Base-by-base conservation (phyloP, 345 rosid genomes). In the Abelmoschus esculentus region DNA sequence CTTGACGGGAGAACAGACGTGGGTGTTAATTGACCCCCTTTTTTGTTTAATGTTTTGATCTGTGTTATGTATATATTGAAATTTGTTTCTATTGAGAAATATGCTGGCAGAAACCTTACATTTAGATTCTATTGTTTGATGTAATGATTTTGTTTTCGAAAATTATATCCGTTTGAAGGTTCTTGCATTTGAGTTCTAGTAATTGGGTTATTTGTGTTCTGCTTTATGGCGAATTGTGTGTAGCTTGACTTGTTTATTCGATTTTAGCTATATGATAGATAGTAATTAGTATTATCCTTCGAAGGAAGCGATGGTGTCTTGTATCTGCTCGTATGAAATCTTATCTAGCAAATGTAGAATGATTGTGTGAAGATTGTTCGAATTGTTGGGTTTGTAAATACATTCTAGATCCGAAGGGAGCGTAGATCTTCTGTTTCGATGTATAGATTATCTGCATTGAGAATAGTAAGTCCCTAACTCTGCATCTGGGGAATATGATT, bases 61-160 rank as follows among this genome's bases (percentile, higher is more conserved):
- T 40, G 4, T 19, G 14, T n/a, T n/a, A 22, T 22, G 2, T 10
- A 1, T 40, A 7, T 40, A 8, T 44, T 65, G 69, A 46, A 64
- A 11, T 63, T 63, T 34, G 6, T 59, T 13, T 59, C 19, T 28
- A 1, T 34, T 36, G 66, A 47, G 5, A 19, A 40, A 40, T 63
- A 11, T 63, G 52, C 29, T 63, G n/a, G 42, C 19, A 19, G 11
- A 7, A 44, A 22, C 22, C 15, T 42, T 64, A 26, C 11, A 8
- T 22, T 63, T 42, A 44, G 68, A 26, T 65, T 65, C 54, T 65
- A 55, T 65, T 65, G 19, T 46, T 65, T 22, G 67, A 11, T 65
- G 19, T 65, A 4, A 44, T 56, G 61, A 22, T 56, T 26, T 56
- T 40, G 14, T 1, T 8, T 26, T 57, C 7, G 7, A 5, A 4